These are phyloP conservation scores for Chenopodium formosanum DNA, from an alignment of 148 eudicot genomes.

Conservation along the genomic window DNA sequence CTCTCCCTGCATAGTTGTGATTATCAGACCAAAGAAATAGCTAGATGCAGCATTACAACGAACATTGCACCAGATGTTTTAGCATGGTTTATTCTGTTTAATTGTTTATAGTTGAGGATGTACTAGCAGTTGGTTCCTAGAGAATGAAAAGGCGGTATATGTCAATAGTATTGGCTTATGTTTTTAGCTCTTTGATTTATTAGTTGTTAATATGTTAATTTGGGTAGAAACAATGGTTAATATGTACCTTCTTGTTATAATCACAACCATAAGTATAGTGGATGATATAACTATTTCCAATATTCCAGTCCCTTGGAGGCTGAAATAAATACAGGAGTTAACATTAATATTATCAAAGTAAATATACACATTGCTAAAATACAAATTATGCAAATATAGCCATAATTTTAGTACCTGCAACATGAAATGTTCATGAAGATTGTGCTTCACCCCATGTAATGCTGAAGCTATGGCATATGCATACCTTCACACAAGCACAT, in stretches of 20 bases:
- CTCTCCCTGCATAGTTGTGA: constrained; percentile 32
- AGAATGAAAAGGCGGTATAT: too few species aligned
- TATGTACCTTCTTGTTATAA: constrained; percentile 37
- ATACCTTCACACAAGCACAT: constrained; percentile 32
- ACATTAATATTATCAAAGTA: not conserved
- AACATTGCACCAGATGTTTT: too few species aligned
- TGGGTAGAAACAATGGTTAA: not conserved
- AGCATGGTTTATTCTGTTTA: too few species aligned
- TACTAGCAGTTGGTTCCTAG: too few species aligned
- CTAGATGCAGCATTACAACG: too few species aligned
- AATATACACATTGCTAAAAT: not conserved
- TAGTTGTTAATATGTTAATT: not conserved
- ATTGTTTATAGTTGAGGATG: too few species aligned
- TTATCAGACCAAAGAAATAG: not conserved
- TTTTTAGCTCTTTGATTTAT: not conserved
- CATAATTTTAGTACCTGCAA: constrained; percentile 30
- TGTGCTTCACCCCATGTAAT: constrained; percentile 44
- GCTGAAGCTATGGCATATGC: constrained; percentile 53
- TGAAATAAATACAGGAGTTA: constrained; percentile 22
- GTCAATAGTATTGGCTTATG: too few species aligned
- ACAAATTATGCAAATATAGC: not conserved
- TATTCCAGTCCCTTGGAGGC: constrained; percentile 50
- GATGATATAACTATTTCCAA: constrained; percentile 36
- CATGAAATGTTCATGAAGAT: constrained; percentile 41
- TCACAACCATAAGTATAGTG: constrained; percentile 49